phyloP scores from a whole-genome alignment of 768 basidiomycete genomes.

The Mycena epipterygia region DNA sequence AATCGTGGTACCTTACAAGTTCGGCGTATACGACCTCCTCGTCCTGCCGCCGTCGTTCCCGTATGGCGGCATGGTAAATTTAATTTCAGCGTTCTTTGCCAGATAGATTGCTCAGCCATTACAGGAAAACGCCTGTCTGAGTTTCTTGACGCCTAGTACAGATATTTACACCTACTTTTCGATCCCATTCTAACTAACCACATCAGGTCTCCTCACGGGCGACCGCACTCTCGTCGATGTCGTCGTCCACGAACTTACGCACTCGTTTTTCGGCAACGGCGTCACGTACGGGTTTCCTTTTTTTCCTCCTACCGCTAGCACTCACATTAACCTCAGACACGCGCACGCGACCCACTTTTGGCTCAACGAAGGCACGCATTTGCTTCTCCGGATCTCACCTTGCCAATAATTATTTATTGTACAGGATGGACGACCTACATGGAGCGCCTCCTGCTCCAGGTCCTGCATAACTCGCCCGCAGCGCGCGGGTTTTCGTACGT shows the following conservation, averaged over 20 bases:
- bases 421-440: constrained; percentile 89
- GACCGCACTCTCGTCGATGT: constrained; percentile 92
- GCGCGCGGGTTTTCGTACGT: constrained; percentile 86
- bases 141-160: constrained; percentile 90
- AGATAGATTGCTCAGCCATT: constrained; percentile 16
- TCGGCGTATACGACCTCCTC: constrained; percentile 91
- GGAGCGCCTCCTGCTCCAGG: constrained; percentile 82
- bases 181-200: not conserved
- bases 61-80: constrained; percentile 87
- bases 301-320: not conserved
- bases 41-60: constrained; percentile 94
- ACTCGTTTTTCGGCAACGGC: constrained; percentile 96
- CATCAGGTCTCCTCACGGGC: constrained; percentile 82
- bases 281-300: constrained; percentile 67
- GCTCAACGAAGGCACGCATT: constrained; percentile 79
- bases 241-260: constrained; percentile 87
- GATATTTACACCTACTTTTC: not conserved
- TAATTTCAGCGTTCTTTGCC: not conserved
- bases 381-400: not conserved
- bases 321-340: constrained; percentile 55
- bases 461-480: constrained; percentile 74
- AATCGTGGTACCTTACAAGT: constrained; percentile 81
- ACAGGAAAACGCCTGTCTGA: constrained; percentile 91
- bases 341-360: constrained; percentile 86
- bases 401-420: not conserved